Evolutionary conservation across 306 rosid genomes (phyloP).

Genomic region (Cucumis hystrix): DNA sequence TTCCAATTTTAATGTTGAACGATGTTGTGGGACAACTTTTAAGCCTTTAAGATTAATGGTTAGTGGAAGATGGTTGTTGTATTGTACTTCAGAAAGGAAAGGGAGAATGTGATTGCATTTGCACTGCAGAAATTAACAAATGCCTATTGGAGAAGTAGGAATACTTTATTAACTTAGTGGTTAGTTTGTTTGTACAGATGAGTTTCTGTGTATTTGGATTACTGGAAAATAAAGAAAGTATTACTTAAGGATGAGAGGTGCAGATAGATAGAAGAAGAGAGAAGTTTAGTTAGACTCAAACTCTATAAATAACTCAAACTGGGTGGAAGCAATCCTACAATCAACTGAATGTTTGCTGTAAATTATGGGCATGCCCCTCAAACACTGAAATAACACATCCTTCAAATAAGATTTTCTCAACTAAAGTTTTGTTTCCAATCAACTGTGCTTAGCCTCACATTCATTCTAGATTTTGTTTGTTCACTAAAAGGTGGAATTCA

Average conservation of each 20-base stretch:
- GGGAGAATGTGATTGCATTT: neutral
- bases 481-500: neutral
- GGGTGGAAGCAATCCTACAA: neutral
- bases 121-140: neutral
- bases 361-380: neutral
- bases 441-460: neutral
- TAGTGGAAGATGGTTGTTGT: neutral
- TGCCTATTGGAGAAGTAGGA: neutral
- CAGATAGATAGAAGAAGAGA: neutral
- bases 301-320: neutral
- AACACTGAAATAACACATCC: neutral
- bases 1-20: neutral
- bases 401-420: neutral
- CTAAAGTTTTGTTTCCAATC: neutral
- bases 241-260: neutral
- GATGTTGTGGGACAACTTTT: neutral
- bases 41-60: neutral
- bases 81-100: neutral
- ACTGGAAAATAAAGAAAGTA: neutral
- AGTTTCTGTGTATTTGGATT: neutral
- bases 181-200: neutral
- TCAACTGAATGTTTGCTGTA: neutral
- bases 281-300: neutral
- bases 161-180: neutral
- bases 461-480: neutral